Conservation (phyloP, 2,329 filamentous ascomycete species). For the Sporothrix inflata region DNA sequence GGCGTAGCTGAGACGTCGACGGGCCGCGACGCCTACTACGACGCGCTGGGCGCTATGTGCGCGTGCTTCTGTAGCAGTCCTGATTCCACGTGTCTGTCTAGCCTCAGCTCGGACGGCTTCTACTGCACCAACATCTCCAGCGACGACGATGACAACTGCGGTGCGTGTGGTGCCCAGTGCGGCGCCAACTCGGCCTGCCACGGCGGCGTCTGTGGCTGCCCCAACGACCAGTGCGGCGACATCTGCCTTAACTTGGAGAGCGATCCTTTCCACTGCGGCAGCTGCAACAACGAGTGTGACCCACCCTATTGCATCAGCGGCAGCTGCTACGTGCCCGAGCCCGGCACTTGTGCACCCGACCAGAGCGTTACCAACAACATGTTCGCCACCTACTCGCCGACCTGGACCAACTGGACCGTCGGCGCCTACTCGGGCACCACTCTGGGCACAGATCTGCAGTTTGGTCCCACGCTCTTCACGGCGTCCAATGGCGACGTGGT, state of each 20-base stretch:
- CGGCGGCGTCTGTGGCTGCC: constrained; percentile 22
- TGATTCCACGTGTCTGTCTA: constrained; percentile 18
- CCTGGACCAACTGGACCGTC: constrained; percentile 27
- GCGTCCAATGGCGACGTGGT: neutral
- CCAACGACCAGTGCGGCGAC: constrained; percentile 24
- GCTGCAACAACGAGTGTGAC: constrained; percentile 18
- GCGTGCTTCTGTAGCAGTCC: constrained; percentile 26
- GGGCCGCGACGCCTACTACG: constrained; percentile 23
- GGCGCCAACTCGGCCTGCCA: constrained; percentile 27
- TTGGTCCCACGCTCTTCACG: neutral
- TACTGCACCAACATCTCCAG: constrained; percentile 14
- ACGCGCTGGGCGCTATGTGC: constrained; percentile 21
- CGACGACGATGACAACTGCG: constrained; percentile 23
- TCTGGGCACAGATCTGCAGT: neutral
- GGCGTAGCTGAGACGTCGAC: constrained; percentile 26
- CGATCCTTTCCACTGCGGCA: constrained; percentile 27
- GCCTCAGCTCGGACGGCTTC: neutral
- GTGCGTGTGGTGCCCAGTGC: constrained; percentile 21
- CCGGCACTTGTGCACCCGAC: constrained; percentile 24
- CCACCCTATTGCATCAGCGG: constrained; percentile 26
- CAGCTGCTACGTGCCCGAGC: constrained; percentile 20
- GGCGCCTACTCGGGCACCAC: constrained; percentile 21
- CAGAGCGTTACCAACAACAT: constrained; percentile 29
- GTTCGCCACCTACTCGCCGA: constrained; percentile 27
- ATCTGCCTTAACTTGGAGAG: constrained; percentile 24